Conservation (phyloP, 306 rosid species). For the Cajanus cajan region DNA sequence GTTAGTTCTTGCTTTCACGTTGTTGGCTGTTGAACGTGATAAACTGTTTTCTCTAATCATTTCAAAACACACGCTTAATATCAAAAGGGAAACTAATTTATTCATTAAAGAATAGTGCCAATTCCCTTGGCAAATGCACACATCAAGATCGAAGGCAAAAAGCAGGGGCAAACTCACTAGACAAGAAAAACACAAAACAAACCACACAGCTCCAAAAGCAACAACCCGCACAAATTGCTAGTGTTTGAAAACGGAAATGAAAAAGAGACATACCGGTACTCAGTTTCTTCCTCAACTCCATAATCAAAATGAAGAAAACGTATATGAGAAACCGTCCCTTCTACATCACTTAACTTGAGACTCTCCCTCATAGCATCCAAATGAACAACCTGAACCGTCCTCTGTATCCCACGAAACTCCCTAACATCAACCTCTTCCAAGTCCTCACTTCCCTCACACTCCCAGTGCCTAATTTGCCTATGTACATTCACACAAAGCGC, state of each 20-base stretch:
- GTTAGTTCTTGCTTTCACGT: neutral
- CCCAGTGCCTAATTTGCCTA: slow-evolving; percentile 58
- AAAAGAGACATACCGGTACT: slow-evolving; percentile 71
- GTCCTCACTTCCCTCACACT: slow-evolving; percentile 42
- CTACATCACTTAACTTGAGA: slow-evolving; percentile 49
- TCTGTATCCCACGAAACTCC: slow-evolving; percentile 59
- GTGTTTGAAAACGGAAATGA: neutral
- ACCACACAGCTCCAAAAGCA: slow-evolving; percentile 3
- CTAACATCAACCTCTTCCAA: slow-evolving; percentile 51
- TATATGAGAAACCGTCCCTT: slow-evolving; percentile 59
- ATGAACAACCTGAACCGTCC: slow-evolving; percentile 68
- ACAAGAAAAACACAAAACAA: neutral
- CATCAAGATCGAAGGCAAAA: neutral
- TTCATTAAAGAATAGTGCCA: neutral
- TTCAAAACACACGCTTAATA: neutral
- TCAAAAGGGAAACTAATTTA: neutral
- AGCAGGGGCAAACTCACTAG: neutral
- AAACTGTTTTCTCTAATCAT: neutral
- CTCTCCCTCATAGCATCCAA: slow-evolving; percentile 65
- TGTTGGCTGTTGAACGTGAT: neutral
- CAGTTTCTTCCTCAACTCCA: slow-evolving; percentile 69
- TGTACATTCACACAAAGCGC: slow-evolving; percentile 70
- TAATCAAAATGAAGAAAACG: slow-evolving; percentile 69
- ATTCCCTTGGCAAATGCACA: neutral
- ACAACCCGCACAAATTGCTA: neutral